These are phyloP conservation scores for Schoenoplectus tabernaemontani DNA, from an alignment of 202 grass and related monocot genomes.

Conservation along the genomic window DNA sequence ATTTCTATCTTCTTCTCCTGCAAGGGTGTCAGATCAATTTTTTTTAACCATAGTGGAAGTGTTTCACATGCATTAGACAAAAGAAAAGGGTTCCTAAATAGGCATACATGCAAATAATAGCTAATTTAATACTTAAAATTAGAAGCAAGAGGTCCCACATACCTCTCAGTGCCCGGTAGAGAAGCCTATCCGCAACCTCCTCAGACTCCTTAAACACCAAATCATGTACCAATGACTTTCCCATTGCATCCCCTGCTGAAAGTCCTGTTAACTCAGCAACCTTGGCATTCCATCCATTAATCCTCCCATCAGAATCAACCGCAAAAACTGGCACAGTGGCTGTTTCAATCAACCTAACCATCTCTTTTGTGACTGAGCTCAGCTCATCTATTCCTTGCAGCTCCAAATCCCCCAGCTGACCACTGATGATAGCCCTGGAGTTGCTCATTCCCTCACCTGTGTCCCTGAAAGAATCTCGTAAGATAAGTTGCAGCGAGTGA, in stretches of 20 bases:
- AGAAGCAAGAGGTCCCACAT: neutral
- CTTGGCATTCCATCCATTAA: slow-evolving; percentile 99
- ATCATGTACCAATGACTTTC: slow-evolving; percentile 83
- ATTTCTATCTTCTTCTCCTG: slow-evolving; percentile 99
- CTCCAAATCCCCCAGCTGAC: slow-evolving; percentile 58
- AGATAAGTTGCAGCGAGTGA: slow-evolving; percentile 90
- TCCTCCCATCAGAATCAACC: slow-evolving; percentile 68
- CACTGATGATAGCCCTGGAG: slow-evolving; percentile 58
- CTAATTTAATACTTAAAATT: neutral
- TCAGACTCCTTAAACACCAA: slow-evolving; percentile 75
- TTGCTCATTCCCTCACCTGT: slow-evolving; percentile 46
- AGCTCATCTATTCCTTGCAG: slow-evolving; percentile 86
- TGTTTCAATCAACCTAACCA: slow-evolving; percentile 93
- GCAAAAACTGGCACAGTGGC: slow-evolving; percentile 94
- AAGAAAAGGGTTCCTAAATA: neutral
- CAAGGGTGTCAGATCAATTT: slow-evolving; percentile 32
- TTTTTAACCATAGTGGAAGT: neutral
- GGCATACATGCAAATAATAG: slow-evolving; percentile 17
- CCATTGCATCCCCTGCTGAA: slow-evolving; percentile 86
- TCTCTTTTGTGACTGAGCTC: slow-evolving; percentile 82
- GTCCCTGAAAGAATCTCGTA: slow-evolving; percentile 79
- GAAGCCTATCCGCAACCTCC: slow-evolving; percentile 59
- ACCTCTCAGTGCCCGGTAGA: slow-evolving; percentile 75
- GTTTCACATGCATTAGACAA: slow-evolving; percentile 15
- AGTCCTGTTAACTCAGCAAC: slow-evolving; percentile 82